Conservation (phyloP, 2,329 filamentous ascomycete species). For the Aureobasidium zeae region DNA sequence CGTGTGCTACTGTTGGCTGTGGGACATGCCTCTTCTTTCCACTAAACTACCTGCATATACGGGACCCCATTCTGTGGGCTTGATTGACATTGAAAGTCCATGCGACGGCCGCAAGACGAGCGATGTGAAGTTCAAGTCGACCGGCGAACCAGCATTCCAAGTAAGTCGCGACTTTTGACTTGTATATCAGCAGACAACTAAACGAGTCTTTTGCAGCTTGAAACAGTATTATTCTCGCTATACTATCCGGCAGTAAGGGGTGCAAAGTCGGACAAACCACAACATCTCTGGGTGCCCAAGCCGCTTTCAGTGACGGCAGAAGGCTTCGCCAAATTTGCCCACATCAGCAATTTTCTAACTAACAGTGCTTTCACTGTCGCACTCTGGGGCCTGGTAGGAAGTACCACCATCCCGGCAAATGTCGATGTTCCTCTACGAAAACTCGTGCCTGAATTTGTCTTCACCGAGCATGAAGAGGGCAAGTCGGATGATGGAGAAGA, state of each 20-base stretch:
- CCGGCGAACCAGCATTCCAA: slow-evolving; percentile 34
- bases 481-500: slow-evolving; percentile 23
- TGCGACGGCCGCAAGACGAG: slow-evolving; percentile 29
- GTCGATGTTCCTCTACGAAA: slow-evolving; percentile 36
- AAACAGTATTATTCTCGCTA: slow-evolving; percentile 37
- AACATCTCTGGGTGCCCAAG: slow-evolving; percentile 37
- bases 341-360: slow-evolving; percentile 30
- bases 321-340: slow-evolving; percentile 36
- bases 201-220: slow-evolving; percentile 23
- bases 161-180: no score
- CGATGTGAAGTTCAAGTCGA: slow-evolving; percentile 31
- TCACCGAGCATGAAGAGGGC: slow-evolving; percentile 17
- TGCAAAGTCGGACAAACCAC: slow-evolving; percentile 20
- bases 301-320: slow-evolving; percentile 35
- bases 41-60: slow-evolving; percentile 35
- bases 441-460: slow-evolving; percentile 17
- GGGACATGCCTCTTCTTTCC: slow-evolving; percentile 35
- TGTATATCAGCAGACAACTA: no score
- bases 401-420: slow-evolving; percentile 35
- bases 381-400: slow-evolving; percentile 35
- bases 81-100: slow-evolving; percentile 36
- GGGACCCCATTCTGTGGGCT: slow-evolving; percentile 35
- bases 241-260: slow-evolving; percentile 36
- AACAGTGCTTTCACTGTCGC: slow-evolving; percentile 33
- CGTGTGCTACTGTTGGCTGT: slow-evolving; percentile 30